Evolutionary conservation across 176 grass and related monocot species (phyloP).

Genomic region (Tillandsia leiboldiana): DNA sequence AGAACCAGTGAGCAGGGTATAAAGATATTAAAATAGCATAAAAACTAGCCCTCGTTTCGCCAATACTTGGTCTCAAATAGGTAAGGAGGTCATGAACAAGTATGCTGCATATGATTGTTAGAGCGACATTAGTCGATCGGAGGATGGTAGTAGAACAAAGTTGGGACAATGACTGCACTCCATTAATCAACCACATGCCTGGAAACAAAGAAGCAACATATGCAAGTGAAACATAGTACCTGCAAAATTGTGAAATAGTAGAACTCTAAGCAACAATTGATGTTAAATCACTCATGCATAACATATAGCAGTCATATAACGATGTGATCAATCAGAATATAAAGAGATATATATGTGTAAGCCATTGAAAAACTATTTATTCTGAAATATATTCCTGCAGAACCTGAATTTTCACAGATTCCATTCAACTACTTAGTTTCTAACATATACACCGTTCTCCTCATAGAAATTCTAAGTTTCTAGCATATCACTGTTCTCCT

Average conservation of each 20-base stretch:
- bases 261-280: background rate
- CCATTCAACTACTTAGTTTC: background rate
- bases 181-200: conserved; percentile 34
- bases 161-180: conserved; percentile 29
- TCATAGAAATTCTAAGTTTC: too few species aligned
- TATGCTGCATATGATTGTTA: conserved; percentile 57
- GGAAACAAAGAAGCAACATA: conserved; percentile 80
- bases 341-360: background rate
- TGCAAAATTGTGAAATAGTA: conserved; percentile 40
- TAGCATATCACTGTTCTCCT: too few species aligned
- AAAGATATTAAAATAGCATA: conserved; percentile 59
- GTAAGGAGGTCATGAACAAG: conserved; percentile 70
- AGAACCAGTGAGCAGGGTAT: conserved; percentile 88
- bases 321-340: background rate
- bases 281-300: background rate
- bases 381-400: too few species aligned
- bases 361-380: too few species aligned
- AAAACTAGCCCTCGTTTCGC: conserved; percentile 46
- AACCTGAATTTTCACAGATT: too few species aligned
- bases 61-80: conserved; percentile 45
- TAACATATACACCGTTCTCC: too few species aligned
- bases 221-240: conserved; percentile 78
- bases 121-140: conserved; percentile 69
- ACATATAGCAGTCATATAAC: background rate
- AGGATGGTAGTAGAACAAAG: conserved; percentile 60